These are phyloP conservation scores for Pseudogymnoascus sp. DNA, from an alignment of 2,329 filamentous ascomycete species.

Conservation along the genomic window DNA sequence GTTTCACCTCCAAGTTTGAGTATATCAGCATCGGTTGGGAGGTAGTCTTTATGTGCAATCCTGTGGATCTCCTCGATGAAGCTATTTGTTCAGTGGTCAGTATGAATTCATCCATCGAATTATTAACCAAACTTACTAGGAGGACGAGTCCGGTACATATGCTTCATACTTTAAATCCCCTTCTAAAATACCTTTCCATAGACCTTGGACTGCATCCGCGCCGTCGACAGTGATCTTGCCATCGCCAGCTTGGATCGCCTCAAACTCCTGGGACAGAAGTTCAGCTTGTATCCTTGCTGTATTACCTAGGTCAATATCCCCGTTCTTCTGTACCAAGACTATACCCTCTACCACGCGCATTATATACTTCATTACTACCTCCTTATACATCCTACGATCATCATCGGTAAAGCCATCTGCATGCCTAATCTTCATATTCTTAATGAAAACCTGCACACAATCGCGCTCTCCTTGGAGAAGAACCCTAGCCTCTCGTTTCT, in stretches of 20 bases:
- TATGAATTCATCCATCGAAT: background rate
- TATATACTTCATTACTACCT: background rate
- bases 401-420: background rate
- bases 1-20: background rate
- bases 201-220: background rate
- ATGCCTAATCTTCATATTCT: background rate
- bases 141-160: background rate
- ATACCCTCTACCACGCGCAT: background rate
- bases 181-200: background rate
- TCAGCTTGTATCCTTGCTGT: background rate
- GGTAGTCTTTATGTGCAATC: background rate
- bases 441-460: background rate
- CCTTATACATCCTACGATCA: background rate
- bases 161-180: background rate
- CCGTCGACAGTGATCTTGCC: background rate
- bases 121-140: background rate
- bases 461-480: background rate
- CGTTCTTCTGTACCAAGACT: background rate
- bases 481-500: background rate
- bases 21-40: background rate
- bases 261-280: background rate
- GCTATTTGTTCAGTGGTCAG: background rate
- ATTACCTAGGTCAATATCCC: background rate
- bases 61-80: background rate
- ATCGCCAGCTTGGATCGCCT: background rate